Evolutionary conservation across 495 filamentous ascomycete species (phyloP).

Genomic region (Schizothecium vesticola): DNA sequence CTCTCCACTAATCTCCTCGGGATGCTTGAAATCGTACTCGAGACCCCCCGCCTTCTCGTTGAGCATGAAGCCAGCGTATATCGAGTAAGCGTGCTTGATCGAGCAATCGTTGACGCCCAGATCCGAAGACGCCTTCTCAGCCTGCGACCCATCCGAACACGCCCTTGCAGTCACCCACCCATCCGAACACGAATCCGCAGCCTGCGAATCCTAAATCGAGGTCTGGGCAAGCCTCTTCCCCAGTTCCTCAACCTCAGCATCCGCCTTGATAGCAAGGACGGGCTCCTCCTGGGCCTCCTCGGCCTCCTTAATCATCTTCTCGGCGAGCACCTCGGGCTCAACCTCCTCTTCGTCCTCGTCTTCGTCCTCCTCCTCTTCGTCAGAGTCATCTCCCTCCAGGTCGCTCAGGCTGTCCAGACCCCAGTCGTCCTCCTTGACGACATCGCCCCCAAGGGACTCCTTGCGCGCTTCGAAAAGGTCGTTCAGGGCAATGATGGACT

Average conservation of each 20-base stretch:
- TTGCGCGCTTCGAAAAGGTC: slow-evolving; percentile 53
- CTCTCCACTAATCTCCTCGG: too few species aligned
- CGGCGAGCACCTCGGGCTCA: slow-evolving; percentile 51
- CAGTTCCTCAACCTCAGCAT: slow-evolving; percentile 75
- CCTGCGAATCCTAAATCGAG: slow-evolving; percentile 26
- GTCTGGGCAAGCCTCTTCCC: slow-evolving; percentile 71
- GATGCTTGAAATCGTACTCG: too few species aligned
- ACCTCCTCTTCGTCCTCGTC: slow-evolving; percentile 57
- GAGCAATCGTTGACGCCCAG: neutral
- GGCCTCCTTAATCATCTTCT: slow-evolving; percentile 62
- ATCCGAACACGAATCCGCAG: slow-evolving; percentile 3
- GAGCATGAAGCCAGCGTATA: neutral
- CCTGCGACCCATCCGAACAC: neutral
- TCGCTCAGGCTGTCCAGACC: slow-evolving; percentile 81
- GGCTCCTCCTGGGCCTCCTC: slow-evolving; percentile 70
- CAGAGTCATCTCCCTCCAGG: slow-evolving; percentile 64
- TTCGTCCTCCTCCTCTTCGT: slow-evolving; percentile 63
- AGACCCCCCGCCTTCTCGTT: neutral
- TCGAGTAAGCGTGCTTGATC: neutral
- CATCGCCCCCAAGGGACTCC: slow-evolving; percentile 54
- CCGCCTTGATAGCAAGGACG: slow-evolving; percentile 58
- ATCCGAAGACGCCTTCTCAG: neutral
- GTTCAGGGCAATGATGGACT: slow-evolving; percentile 46
- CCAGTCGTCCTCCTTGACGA: slow-evolving; percentile 65
- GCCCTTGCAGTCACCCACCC: neutral